Base-by-base conservation (phyloP, 805 yeast genomes). In the Starmera caribaea region DNA sequence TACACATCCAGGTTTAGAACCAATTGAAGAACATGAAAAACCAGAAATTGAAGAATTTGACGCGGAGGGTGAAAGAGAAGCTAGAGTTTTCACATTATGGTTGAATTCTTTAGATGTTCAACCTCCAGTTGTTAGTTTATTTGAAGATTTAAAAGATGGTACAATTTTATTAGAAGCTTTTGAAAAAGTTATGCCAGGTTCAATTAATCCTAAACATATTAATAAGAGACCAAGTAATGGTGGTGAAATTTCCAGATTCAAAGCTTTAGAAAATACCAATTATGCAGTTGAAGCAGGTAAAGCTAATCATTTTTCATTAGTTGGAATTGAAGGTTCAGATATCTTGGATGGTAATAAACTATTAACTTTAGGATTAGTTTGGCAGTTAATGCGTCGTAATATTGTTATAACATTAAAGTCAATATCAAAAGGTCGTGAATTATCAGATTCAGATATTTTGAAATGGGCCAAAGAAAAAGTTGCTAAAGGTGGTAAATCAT, bases 1-100 rank as follows among this genome's bases (percentile, higher is more conserved):
- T 68, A 90, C 96, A 7, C 79, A 86, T 58, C 98, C 98, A 37
- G 97, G 98, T 37, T 73, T 92, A 48, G 97, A 89, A 44, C 97
- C 97, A 42, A 75, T 90, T 47, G 94, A 86, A 56, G 97, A 89
- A 63, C 71, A 68, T 42, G 97, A 90, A 61, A 82, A 79, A 52
- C 85, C 92, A 26, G 97, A 89, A 58, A 86, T 92, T 51, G 98
- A 92, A 67, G 97, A 87, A 50, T 92, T 92, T 55, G 98, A 92
- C 59, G 98, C 98, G 21, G 98, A 92, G 66, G 98, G 98, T 46
- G 98, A 92, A 66, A 84, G 98, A 66, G 98, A 92, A 67, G 98
- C 98, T 3, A 77, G 98, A 62, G 98, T 92, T 11, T 92, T 92
- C 66, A 92, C 98, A 6, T 68, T 92, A 55, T 92, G 98, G 98